Evolutionary conservation across 225 moss, liverwort and hornwort genomes (phyloP).

Genomic region (Straminergon stramineum): DNA sequence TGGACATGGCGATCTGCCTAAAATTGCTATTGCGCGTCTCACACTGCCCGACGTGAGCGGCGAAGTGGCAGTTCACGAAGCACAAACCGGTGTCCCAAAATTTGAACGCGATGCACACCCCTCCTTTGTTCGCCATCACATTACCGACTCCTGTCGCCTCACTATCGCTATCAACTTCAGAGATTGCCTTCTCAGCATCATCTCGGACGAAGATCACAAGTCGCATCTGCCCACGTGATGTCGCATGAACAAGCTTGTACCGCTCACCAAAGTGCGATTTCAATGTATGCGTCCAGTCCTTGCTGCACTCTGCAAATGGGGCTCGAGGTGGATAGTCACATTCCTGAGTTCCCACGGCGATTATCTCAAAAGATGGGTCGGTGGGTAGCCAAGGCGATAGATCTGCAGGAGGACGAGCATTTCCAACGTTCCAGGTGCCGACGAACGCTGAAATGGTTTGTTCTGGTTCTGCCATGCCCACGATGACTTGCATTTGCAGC

Average conservation of each 20-base stretch:
- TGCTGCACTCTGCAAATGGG: constrained; percentile 72
- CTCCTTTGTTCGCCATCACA: constrained; percentile 98
- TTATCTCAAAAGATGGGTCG: constrained; percentile 60
- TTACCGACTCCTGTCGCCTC: constrained; percentile 99
- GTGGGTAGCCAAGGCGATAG: constrained; percentile 84
- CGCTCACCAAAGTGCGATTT: constrained; percentile 75
- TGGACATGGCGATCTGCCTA: constrained; percentile 75
- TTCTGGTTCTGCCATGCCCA: constrained; percentile 88
- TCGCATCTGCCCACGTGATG: constrained; percentile 95
- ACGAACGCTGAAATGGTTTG: constrained; percentile 82
- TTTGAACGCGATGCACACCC: constrained; percentile 90
- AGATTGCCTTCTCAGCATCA: constrained; percentile 89
- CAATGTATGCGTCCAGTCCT: constrained; percentile 81
- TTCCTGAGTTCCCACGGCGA: constrained; percentile 90
- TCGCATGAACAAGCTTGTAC: constrained; percentile 75
- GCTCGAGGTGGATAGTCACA: constrained; percentile 89
- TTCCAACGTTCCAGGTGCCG: constrained; percentile 98
- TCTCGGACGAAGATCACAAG: constrained; percentile 84
- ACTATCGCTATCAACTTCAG: constrained; percentile 78
- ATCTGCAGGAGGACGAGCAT: constrained; percentile 95
- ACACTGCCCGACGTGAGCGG: constrained; percentile 93
- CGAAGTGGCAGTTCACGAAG: constrained; percentile 95
- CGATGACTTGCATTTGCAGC: constrained; percentile 73
- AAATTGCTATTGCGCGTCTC: constrained; percentile 91
- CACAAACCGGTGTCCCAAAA: constrained; percentile 99